Evolutionary conservation across 306 rosid species (phyloP).

Genomic region (Citrullus mucosospermus): DNA sequence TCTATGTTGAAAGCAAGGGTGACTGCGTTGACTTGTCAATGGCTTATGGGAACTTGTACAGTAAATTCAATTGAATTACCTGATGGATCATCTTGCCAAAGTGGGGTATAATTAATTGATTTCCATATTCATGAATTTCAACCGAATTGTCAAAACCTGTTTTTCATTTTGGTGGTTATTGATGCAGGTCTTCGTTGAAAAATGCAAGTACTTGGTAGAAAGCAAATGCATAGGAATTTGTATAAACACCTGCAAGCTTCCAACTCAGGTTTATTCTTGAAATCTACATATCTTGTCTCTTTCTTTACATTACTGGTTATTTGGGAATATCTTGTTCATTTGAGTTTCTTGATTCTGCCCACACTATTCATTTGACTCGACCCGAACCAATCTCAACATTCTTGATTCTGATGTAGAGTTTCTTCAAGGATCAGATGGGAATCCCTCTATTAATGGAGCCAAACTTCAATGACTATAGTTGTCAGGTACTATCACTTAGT

Average conservation of each 20-base stretch:
- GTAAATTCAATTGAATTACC: conserved; percentile 61
- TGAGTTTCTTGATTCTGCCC: not conserved
- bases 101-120: conserved; percentile 43
- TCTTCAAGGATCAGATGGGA: conserved; percentile 87
- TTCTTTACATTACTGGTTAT: not conserved
- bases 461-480: conserved; percentile 66
- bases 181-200: conserved; percentile 72
- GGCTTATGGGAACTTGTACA: conserved; percentile 85
- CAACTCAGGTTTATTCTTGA: conserved; percentile 63
- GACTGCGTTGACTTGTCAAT: conserved; percentile 78
- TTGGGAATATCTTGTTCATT: not conserved
- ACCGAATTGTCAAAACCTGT: not conserved
- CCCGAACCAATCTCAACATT: conserved; percentile 3
- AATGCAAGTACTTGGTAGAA: conserved; percentile 86
- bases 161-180: not conserved
- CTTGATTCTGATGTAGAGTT: conserved; percentile 30
- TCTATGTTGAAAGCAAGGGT: conserved; percentile 66
- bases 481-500: conserved; percentile 45
- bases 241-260: conserved; percentile 79
- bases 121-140: not conserved
- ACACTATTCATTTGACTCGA: not conserved
- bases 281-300: not conserved
- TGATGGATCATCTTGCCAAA: conserved; percentile 50
- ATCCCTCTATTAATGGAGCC: conserved; percentile 87
- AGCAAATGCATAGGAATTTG: conserved; percentile 85